A percentile compares a stretch with the other conserved stretches of the same genome.
Evolutionary conservation across 2,329 filamentous ascomycete genomes (phyloP).

Genomic region (Aureobasidium vineae): DNA sequence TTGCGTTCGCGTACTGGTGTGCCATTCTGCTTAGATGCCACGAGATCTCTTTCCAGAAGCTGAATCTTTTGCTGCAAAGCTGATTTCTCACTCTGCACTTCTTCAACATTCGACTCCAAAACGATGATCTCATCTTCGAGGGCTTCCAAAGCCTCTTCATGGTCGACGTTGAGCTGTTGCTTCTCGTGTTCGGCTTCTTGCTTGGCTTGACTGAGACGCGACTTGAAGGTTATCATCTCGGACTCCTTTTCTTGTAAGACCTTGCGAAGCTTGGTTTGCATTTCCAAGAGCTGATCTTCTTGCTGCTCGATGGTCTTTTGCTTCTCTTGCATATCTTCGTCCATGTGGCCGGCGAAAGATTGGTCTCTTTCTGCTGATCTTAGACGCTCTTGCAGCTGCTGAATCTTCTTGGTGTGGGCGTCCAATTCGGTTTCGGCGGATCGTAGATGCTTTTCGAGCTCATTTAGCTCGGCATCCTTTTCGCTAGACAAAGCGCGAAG

Average conservation of each 20-base stretch:
- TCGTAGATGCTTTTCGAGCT: conserved; percentile 40
- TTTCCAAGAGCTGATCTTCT: conserved; percentile 25
- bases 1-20: conserved; percentile 41
- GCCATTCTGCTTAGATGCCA: conserved; percentile 41
- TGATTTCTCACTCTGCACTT: conserved; percentile 51
- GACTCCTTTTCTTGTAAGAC: conserved; percentile 26
- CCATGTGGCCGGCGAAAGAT: conserved; percentile 26
- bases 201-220: conserved; percentile 5
- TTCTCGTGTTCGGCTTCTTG: conserved; percentile 6
- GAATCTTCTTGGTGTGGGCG: conserved; percentile 34
- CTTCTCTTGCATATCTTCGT: conserved; percentile 27
- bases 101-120: conserved; percentile 46
- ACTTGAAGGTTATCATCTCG: conserved; percentile 15
- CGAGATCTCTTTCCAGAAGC: conserved; percentile 39
- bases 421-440: conserved; percentile 36
- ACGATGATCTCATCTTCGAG: conserved; percentile 58
- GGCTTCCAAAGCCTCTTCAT: conserved; percentile 43
- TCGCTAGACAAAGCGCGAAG: conserved; percentile 38
- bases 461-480: conserved; percentile 40
- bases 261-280: conserved; percentile 29
- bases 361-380: conserved; percentile 27
- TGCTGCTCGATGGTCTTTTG: conserved; percentile 27
- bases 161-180: conserved; percentile 46
- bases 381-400: conserved; percentile 29
- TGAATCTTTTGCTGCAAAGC: conserved; percentile 59